Evolutionary conservation across 2,329 filamentous ascomycete genomes (phyloP).

Genomic region (Rutstroemia sp.): DNA sequence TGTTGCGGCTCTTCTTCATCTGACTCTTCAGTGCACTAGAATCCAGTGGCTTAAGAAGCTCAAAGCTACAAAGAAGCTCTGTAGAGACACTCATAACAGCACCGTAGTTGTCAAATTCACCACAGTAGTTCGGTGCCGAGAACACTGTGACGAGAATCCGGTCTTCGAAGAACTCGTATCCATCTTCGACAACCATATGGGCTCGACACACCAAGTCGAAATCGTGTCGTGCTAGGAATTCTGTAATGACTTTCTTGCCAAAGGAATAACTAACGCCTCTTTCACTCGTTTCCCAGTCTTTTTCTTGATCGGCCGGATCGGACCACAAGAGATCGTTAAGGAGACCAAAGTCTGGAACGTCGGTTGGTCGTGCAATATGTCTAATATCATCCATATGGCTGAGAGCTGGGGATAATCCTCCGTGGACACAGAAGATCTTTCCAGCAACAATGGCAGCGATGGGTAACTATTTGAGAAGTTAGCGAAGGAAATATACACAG

Average conservation of each 20-base stretch:
- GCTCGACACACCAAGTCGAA: constrained; percentile 96
- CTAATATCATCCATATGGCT: constrained; percentile 98
- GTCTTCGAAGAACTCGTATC: constrained; percentile 98
- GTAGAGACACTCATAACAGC: constrained; percentile 96
- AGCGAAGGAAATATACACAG: constrained; percentile 6
- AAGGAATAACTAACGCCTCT: constrained; percentile 97
- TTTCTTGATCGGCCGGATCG: constrained; percentile 95
- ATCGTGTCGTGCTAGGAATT: constrained; percentile 89
- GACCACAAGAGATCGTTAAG: constrained; percentile 96
- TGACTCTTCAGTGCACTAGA: constrained; percentile 95
- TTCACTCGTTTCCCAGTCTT: constrained; percentile 97
- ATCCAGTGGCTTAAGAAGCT: constrained; percentile 91
- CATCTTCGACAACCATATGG: constrained; percentile 99
- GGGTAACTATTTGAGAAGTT: constrained; percentile 47
- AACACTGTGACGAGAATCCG: constrained; percentile 93
- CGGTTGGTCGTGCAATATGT: constrained; percentile 89
- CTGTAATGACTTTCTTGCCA: constrained; percentile 94
- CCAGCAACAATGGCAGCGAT: constrained; percentile 95
- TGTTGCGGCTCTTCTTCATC: constrained; percentile 96
- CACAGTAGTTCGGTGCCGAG: constrained; percentile 97
- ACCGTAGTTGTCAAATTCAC: constrained; percentile 98
- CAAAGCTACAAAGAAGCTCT: constrained; percentile 93
- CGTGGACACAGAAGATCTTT: constrained; percentile 97
- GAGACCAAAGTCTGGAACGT: constrained; percentile 93
- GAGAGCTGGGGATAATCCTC: constrained; percentile 83